phyloP scores from a whole-genome alignment of 2,329 filamentous ascomycete species.

The Leptoxyphium fumago region DNA sequence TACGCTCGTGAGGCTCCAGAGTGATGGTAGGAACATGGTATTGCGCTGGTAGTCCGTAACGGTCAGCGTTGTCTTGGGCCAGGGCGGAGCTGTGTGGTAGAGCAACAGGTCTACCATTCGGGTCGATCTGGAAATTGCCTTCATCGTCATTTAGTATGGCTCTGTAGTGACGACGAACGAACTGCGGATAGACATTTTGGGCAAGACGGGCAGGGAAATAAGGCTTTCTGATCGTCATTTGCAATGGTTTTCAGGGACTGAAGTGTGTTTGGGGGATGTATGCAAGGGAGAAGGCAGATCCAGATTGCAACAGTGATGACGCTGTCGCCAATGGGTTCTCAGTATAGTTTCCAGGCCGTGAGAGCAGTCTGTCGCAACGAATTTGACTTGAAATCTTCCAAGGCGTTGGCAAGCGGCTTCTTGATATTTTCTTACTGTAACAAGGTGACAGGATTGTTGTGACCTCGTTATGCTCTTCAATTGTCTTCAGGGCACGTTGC shows the following conservation, averaged over 20 bases:
- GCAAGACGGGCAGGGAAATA: not conserved
- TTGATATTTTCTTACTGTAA: too few relatives aligned
- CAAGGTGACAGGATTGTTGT: too few relatives aligned
- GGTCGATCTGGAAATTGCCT: not conserved
- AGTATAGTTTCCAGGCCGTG: not conserved
- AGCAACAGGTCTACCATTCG: constrained; percentile 2
- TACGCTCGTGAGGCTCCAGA: constrained; percentile 12
- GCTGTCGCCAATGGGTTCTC: not conserved
- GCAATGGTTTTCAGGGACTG: not conserved
- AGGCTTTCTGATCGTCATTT: not conserved
- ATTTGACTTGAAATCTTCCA: too few relatives aligned
- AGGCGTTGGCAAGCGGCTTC: too few relatives aligned
- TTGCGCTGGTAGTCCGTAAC: constrained; percentile 13
- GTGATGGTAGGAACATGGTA: constrained; percentile 16
- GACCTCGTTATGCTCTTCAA: too few relatives aligned
- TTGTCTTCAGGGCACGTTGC: too few relatives aligned
- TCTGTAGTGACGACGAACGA: not conserved
- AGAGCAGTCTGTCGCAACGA: too few relatives aligned
- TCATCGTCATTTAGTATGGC: not conserved
- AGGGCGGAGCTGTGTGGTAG: not conserved
- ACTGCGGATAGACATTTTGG: not conserved
- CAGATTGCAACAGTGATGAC: not conserved
- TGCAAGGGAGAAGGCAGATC: not conserved
- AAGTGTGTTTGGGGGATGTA: not conserved
- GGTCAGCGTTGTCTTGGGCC: constrained; percentile 1